These are phyloP conservation scores for Saksenaea vasiformis DNA, from an alignment of 371 early-diverging fungal genomes.

Conservation along the genomic window DNA sequence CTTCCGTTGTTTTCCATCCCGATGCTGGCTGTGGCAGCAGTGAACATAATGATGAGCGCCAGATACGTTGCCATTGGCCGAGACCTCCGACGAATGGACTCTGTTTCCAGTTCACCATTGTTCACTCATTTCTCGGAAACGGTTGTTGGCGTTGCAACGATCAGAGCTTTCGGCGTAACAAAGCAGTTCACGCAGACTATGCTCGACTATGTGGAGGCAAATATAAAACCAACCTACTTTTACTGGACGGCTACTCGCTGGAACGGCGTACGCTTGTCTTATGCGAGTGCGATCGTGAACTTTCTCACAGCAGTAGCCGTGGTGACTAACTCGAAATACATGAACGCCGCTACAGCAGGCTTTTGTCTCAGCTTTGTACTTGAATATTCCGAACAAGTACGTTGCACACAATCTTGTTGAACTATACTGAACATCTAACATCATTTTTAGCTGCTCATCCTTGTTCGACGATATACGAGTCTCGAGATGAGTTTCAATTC, in stretches of 20 bases:
- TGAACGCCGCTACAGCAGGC: slow-evolving; percentile 75
- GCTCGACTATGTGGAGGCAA: slow-evolving; percentile 50
- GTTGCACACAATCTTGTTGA: not conserved
- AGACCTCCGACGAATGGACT: slow-evolving; percentile 77
- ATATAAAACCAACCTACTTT: slow-evolving; percentile 69
- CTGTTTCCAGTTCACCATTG: slow-evolving; percentile 68
- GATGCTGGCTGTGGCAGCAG: slow-evolving; percentile 33
- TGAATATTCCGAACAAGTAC: slow-evolving; percentile 57
- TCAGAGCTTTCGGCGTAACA: slow-evolving; percentile 71
- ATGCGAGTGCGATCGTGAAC: slow-evolving; percentile 64
- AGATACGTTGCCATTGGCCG: slow-evolving; percentile 66
- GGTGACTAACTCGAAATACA: slow-evolving; percentile 37
- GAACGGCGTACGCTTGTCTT: slow-evolving; percentile 75
- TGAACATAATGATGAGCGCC: slow-evolving; percentile 47
- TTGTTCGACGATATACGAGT: slow-evolving; percentile 60
- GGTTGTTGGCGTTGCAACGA: slow-evolving; percentile 59
- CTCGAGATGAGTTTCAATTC: slow-evolving; percentile 75
- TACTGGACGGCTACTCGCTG: slow-evolving; percentile 81
- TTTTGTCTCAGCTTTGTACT: slow-evolving; percentile 74
- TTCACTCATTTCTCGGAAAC: slow-evolving; percentile 76
- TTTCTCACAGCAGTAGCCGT: slow-evolving; percentile 56
- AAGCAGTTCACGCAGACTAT: slow-evolving; percentile 56
- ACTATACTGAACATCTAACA: slow-evolving; percentile 10
- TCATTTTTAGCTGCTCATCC: slow-evolving; percentile 47
- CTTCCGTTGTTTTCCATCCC: slow-evolving; percentile 54